These are phyloP conservation scores for Ceratocystis alfenasii DNA, from an alignment of 2,329 filamentous ascomycete species.

Conservation along the genomic window DNA sequence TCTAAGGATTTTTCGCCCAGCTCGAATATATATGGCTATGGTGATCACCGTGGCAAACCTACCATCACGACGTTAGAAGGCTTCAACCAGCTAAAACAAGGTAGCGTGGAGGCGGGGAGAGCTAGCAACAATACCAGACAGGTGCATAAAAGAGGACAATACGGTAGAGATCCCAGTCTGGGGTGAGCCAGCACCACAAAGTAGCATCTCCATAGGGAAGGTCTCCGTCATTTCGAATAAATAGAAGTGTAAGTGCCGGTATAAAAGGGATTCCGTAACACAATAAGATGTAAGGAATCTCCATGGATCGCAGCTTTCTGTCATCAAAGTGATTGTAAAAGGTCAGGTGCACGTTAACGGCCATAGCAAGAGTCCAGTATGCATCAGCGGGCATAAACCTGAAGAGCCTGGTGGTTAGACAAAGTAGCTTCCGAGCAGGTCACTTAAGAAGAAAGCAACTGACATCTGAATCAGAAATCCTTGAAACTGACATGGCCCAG, in stretches of 20 bases:
- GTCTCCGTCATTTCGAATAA: conserved; percentile 39
- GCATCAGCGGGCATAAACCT: conserved; percentile 65
- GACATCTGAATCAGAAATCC: conserved; percentile 74
- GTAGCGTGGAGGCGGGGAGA: not conserved
- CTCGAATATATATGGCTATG: conserved; percentile 32
- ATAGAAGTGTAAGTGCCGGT: conserved; percentile 51
- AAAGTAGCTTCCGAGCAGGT: not conserved
- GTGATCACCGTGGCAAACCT: conserved; percentile 23
- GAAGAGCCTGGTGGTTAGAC: not conserved
- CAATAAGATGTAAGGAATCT: conserved; percentile 51
- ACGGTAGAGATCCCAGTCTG: conserved; percentile 53
- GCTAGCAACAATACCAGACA: conserved; percentile 38
- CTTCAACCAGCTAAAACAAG: not conserved
- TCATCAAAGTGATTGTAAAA: conserved; percentile 60
- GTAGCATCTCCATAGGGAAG: conserved; percentile 58
- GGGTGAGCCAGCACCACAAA: conserved; percentile 67
- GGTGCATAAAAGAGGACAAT: conserved; percentile 59
- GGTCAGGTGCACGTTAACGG: conserved; percentile 65
- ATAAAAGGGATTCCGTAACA: conserved; percentile 61
- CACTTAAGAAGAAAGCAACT: conserved; percentile 26
- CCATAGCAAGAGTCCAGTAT: conserved; percentile 65
- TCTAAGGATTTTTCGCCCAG: conserved; percentile 49
- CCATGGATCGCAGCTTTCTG: conserved; percentile 47
- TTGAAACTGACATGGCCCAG: conserved; percentile 57
- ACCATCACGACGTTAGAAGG: not conserved